phyloP scores from a whole-genome alignment of 345 rosid species.

The Boechera divaricarpa region DNA sequence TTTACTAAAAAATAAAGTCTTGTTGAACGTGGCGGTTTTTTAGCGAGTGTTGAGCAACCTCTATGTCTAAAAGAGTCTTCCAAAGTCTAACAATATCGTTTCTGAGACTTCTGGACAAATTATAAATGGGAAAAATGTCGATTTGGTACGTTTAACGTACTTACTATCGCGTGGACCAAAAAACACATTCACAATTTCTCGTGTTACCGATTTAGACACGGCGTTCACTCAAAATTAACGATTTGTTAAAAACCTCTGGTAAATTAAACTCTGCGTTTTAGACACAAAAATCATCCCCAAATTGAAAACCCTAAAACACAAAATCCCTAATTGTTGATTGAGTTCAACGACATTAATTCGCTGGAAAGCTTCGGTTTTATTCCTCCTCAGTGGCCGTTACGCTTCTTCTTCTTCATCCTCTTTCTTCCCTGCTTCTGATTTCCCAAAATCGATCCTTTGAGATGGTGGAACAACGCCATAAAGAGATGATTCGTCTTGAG shows the following conservation, averaged over 20 bases:
- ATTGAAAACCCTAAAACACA: too few species aligned
- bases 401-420: not conserved
- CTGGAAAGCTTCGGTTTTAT: conserved; percentile 21
- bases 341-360: conserved; percentile 37
- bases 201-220: too few species aligned
- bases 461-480: conserved; percentile 46
- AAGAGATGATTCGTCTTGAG: conserved; percentile 79
- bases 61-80: not conserved
- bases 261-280: too few species aligned
- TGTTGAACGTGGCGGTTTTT: not conserved
- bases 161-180: too few species aligned
- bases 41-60: not conserved
- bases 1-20: not conserved
- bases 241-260: too few species aligned
- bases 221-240: too few species aligned
- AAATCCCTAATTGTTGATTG: not conserved
- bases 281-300: too few species aligned
- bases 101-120: not conserved
- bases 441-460: conserved; percentile 16
- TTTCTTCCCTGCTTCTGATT: not conserved
- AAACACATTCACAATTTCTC: too few species aligned
- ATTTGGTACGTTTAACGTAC: too few species aligned
- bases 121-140: too few species aligned
- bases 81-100: not conserved
- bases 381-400: conserved; percentile 15